Evolutionary conservation across 2,329 filamentous ascomycete genomes (phyloP).

Genomic region (Zelopaecilomyces penicillatus): DNA sequence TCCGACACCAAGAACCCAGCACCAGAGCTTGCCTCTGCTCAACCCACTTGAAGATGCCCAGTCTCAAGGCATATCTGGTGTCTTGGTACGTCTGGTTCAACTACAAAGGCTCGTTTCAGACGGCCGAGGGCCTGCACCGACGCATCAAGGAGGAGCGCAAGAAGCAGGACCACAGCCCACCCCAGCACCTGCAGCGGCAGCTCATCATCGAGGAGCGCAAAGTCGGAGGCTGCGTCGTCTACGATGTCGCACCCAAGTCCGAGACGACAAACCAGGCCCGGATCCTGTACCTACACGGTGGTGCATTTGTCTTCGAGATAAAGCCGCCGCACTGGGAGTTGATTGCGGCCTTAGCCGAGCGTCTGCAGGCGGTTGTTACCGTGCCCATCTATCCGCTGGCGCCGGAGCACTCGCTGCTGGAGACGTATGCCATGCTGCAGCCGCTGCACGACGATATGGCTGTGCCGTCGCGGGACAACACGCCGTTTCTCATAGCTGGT

Average conservation of each 20-base stretch:
- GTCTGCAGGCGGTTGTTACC: constrained; percentile 22
- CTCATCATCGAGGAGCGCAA: constrained; percentile 18
- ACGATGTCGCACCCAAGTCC: constrained; percentile 23
- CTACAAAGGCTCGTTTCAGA: constrained; percentile 18
- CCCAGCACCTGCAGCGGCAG: constrained; percentile 15
- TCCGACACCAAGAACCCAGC: no score
- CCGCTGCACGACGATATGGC: constrained; percentile 24
- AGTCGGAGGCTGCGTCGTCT: constrained; percentile 16
- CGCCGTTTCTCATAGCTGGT: constrained; percentile 22
- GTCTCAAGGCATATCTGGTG: constrained; percentile 18
- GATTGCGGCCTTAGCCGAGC: constrained; percentile 18
- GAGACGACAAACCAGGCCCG: constrained; percentile 19
- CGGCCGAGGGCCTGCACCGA: constrained; percentile 15
- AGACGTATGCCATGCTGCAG: constrained; percentile 24
- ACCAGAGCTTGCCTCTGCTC: background rate
- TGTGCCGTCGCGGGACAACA: constrained; percentile 15
- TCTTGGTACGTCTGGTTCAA: constrained; percentile 20
- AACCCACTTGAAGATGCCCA: background rate
- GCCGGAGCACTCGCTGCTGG: constrained; percentile 21
- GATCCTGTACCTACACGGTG: constrained; percentile 24
- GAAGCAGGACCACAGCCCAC: constrained; percentile 13
- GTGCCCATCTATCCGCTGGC: constrained; percentile 25
- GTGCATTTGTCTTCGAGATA: constrained; percentile 23
- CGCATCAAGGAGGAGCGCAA: constrained; percentile 17
- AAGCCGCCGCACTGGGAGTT: constrained; percentile 20